phyloP scores from a whole-genome alignment of 179 eudicot genomes.

The Corrigiola litoralis region DNA sequence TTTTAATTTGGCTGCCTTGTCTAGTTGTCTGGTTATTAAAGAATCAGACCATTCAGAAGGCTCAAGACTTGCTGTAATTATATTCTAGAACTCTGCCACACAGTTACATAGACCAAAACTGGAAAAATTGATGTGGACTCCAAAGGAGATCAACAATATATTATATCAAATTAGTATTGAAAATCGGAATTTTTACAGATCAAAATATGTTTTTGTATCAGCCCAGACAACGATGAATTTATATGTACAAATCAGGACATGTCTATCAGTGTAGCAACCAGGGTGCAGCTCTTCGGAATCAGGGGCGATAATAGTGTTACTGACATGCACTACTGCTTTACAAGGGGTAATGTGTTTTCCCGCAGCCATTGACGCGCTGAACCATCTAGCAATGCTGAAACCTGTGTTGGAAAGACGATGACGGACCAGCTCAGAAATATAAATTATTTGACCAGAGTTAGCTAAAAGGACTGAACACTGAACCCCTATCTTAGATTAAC shows the following conservation, averaged over 20 bases:
- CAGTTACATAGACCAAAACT: background rate
- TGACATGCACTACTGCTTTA: conserved; percentile 2
- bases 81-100: background rate
- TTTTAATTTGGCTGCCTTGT: no score
- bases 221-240: background rate
- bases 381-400: conserved; percentile 74
- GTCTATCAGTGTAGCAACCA: background rate
- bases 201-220: background rate
- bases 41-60: no score
- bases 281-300: background rate
- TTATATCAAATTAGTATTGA: background rate
- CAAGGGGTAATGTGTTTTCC: conserved; percentile 74
- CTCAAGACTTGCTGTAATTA: no score
- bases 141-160: background rate
- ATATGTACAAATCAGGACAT: conserved; percentile 5
- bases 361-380: conserved; percentile 77
- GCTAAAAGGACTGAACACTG: background rate
- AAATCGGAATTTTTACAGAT: conserved; percentile 5
- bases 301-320: background rate
- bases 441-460: no score
- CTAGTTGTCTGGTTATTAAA: no score
- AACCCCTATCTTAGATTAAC: no score
- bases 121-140: background rate
- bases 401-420: conserved; percentile 28
- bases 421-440: background rate